Conservation (phyloP, 306 rosid species). For the Quercus mongolica region DNA sequence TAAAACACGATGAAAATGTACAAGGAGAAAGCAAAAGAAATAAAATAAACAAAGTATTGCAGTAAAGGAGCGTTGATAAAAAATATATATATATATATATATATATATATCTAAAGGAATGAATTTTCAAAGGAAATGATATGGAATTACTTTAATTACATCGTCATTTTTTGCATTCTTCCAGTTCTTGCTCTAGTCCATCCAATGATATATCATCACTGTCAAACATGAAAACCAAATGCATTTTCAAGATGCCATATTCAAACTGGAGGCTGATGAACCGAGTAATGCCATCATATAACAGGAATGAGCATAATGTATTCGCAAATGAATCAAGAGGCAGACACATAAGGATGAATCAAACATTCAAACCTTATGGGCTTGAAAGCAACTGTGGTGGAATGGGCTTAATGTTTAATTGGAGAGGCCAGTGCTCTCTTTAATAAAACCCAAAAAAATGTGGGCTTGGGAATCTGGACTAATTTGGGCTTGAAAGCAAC, state of each 20-base stretch:
- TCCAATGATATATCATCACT: slow-evolving; percentile 84
- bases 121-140: neutral
- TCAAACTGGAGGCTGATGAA: neutral
- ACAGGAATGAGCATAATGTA: neutral
- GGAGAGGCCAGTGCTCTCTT: too few relatives aligned
- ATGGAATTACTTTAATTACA: slow-evolving; percentile 35
- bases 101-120: too few relatives aligned
- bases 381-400: too few relatives aligned
- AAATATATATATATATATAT: too few relatives aligned
- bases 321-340: neutral
- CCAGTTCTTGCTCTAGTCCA: slow-evolving; percentile 86
- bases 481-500: too few relatives aligned
- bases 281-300: neutral
- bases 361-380: slow-evolving; percentile 30
- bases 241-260: neutral
- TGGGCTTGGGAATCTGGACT: too few relatives aligned
- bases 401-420: too few relatives aligned
- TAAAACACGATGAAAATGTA: too few relatives aligned
- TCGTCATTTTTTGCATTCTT: slow-evolving; percentile 78
- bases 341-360: neutral
- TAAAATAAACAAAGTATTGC: too few relatives aligned
- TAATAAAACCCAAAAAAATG: too few relatives aligned
- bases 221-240: slow-evolving; percentile 18
- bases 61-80: too few relatives aligned
- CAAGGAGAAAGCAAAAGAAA: too few relatives aligned